These are phyloP conservation scores for Rhynchosporium secalis DNA, from an alignment of 2,329 filamentous ascomycete species.

Conservation along the genomic window DNA sequence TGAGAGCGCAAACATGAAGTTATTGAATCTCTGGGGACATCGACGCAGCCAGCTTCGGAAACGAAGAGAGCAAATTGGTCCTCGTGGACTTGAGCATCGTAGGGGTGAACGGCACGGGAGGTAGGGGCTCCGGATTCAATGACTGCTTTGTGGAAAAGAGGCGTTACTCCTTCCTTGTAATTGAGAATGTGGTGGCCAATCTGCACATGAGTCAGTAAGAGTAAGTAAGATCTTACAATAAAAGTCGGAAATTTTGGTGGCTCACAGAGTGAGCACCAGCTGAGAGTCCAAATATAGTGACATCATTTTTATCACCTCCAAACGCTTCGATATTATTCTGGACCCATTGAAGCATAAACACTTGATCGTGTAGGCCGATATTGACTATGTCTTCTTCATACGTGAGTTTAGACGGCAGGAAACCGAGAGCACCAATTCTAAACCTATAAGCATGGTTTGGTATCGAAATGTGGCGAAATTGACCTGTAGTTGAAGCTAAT, in stretches of 20 bases:
- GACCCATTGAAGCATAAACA: constrained; percentile 58
- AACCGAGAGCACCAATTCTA: constrained; percentile 66
- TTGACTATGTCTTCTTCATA: constrained; percentile 58
- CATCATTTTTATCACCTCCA: constrained; percentile 55
- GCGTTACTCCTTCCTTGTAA: constrained; percentile 41
- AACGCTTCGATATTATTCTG: constrained; percentile 57
- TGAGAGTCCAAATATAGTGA: constrained; percentile 61
- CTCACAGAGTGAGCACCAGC: constrained; percentile 60
- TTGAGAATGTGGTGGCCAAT: constrained; percentile 67
- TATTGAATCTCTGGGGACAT: constrained; percentile 47
- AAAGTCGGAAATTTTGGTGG: constrained; percentile 8
- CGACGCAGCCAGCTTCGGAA: constrained; percentile 41
- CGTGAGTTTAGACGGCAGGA: constrained; percentile 57
- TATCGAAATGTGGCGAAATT: too few species aligned
- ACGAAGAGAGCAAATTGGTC: constrained; percentile 56
- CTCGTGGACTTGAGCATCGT: constrained; percentile 57
- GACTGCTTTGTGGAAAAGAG: constrained; percentile 53
- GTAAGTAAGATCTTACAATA: not conserved
- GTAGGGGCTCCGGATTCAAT: constrained; percentile 56
- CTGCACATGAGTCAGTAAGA: constrained; percentile 39
- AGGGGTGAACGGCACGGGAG: constrained; percentile 52
- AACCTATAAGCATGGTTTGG: not conserved
- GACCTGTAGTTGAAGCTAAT: constrained; percentile 57
- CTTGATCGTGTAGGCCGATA: constrained; percentile 62
- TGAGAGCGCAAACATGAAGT: constrained; percentile 52